A percentile compares a stretch with the other conserved stretches of the same genome.
Evolutionary conservation across 495 filamentous ascomycete genomes (phyloP).

Genomic region (Penicillium flavigenum): DNA sequence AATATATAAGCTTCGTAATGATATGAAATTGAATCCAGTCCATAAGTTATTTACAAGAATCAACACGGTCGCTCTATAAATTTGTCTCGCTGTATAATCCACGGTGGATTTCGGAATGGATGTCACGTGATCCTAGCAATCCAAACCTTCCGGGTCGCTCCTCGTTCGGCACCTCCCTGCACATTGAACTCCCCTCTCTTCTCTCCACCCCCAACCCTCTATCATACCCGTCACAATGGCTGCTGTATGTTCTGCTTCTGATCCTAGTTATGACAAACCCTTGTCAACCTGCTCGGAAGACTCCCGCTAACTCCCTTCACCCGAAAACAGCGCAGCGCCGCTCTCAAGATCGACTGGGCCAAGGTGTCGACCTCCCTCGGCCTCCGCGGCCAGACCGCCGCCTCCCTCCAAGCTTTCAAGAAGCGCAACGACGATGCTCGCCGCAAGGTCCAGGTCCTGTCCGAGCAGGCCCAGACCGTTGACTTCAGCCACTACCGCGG

Average conservation of each 20-base stretch:
- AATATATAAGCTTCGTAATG: not conserved
- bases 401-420: slow-evolving; percentile 93
- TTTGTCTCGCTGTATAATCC: slow-evolving; percentile 3
- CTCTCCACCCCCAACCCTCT: slow-evolving; percentile 38
- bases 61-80: not conserved
- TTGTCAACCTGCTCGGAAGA: slow-evolving; percentile 13
- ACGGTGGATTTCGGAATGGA: slow-evolving; percentile 34
- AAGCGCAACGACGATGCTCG: slow-evolving; percentile 99
- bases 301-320: slow-evolving; percentile 34
- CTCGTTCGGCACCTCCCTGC: slow-evolving; percentile 43
- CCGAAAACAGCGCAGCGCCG: slow-evolving; percentile 81
- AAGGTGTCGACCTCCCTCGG: slow-evolving; percentile 88
- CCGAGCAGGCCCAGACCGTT: slow-evolving; percentile 74
- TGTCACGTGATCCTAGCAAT: slow-evolving; percentile 45
- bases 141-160: slow-evolving; percentile 51
- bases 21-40: not conserved
- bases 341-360: slow-evolving; percentile 98
- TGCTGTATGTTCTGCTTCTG: slow-evolving; percentile 66
- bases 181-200: slow-evolving; percentile 42
- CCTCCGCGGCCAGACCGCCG: slow-evolving; percentile 89
- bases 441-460: slow-evolving; percentile 79
- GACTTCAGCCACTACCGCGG: slow-evolving; percentile 93
- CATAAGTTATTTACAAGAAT: not conserved
- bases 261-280: slow-evolving; percentile 12
- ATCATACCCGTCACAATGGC: slow-evolving; percentile 69